Evolutionary conservation across 495 filamentous ascomycete species (phyloP).

Genomic region (Mytilinidion resinicola): DNA sequence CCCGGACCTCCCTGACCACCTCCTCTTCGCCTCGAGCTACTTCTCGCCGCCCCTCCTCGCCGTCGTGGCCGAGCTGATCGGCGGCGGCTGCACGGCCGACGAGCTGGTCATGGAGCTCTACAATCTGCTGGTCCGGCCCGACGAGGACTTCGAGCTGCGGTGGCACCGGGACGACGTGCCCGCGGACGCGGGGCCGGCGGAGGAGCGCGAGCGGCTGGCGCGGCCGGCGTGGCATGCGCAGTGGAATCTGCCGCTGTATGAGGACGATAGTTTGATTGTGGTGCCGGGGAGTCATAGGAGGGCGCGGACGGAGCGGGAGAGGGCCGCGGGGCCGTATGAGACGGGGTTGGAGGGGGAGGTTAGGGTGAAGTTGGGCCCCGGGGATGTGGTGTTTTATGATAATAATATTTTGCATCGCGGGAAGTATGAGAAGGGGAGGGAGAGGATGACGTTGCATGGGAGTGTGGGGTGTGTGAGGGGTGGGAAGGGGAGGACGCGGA

Average conservation of each 20-base stretch:
- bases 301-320: constrained; percentile 58
- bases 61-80: constrained; percentile 53
- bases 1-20: constrained; percentile 51
- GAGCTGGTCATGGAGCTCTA: constrained; percentile 72
- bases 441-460: constrained; percentile 76
- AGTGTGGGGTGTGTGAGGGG: constrained; percentile 58
- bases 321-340: constrained; percentile 55
- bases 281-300: constrained; percentile 65
- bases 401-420: constrained; percentile 82
- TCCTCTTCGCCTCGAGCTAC: constrained; percentile 54
- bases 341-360: constrained; percentile 52
- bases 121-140: constrained; percentile 68
- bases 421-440: constrained; percentile 52
- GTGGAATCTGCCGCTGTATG: constrained; percentile 69
- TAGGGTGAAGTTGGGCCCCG: constrained; percentile 57
- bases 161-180: constrained; percentile 80
- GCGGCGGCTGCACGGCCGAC: constrained; percentile 39
- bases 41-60: constrained; percentile 55
- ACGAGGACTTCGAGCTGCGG: constrained; percentile 56
- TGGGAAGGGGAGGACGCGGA: constrained; percentile 55
- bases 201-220: constrained; percentile 42
- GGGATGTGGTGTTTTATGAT: constrained; percentile 78
- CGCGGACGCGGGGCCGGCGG: constrained; percentile 46
- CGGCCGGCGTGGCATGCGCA: constrained; percentile 53
- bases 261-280: constrained; percentile 60